Conservation (phyloP, 1,284 basidiomycete genomes). For the Austroboletus niveus region DNA sequence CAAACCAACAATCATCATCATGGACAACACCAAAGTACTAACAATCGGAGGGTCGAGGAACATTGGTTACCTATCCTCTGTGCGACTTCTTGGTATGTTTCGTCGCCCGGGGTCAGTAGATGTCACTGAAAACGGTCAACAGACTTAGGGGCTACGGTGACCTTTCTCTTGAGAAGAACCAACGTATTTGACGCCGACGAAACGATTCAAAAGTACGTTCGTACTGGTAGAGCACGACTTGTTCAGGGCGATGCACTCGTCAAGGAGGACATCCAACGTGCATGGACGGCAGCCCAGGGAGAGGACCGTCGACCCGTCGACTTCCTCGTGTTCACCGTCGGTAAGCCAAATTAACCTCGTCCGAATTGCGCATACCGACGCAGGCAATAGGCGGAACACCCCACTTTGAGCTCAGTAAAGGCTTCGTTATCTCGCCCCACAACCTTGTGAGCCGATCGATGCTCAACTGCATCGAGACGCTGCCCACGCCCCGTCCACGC, state of each 20-base stretch:
- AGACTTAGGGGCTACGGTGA: constrained; percentile 50
- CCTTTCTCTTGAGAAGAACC: constrained; percentile 46
- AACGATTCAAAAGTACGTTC: constrained; percentile 40
- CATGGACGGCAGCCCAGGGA: constrained; percentile 37
- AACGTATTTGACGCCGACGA: constrained; percentile 44
- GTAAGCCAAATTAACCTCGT: constrained; percentile 15
- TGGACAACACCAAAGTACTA: constrained; percentile 36
- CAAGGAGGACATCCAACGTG: constrained; percentile 41
- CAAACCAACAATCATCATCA: constrained; percentile 2
- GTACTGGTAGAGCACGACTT: constrained; percentile 41
- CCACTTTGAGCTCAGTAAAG: constrained; percentile 24
- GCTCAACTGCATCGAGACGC: constrained; percentile 30
- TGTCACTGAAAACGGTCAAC: not conserved
- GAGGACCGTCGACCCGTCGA: constrained; percentile 20
- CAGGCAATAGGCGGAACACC: constrained; percentile 14
- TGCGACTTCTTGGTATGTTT: constrained; percentile 48
- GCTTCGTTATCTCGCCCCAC: constrained; percentile 22
- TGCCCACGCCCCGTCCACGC: constrained; percentile 39
- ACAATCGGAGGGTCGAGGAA: constrained; percentile 63
- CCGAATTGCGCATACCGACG: no score
- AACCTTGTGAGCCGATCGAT: constrained; percentile 31
- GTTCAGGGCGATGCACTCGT: constrained; percentile 49
- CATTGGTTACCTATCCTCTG: constrained; percentile 56
- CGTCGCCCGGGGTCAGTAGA: not conserved
- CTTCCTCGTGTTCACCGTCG: constrained; percentile 25